Conservation (phyloP, 1,284 basidiomycete genomes). For the Fomes fomentarius region DNA sequence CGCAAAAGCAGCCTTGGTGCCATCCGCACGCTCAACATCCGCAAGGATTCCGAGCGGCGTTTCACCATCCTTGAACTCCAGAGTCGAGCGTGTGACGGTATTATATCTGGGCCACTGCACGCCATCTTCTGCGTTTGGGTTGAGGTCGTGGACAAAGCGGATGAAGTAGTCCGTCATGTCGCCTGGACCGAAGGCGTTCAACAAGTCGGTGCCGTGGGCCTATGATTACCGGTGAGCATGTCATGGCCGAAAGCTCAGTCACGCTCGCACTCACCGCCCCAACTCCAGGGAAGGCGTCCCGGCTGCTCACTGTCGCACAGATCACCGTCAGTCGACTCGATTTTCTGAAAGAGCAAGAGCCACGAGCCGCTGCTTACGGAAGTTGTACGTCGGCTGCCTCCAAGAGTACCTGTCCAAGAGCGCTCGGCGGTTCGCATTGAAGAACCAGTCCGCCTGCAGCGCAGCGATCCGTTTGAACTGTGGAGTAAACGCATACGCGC, state of each 20-base stretch:
- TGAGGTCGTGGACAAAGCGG: no score
- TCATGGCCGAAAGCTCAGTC: no score
- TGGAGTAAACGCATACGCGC: slow-evolving; percentile 44
- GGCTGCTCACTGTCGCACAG: no score
- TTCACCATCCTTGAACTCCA: slow-evolving; percentile 25
- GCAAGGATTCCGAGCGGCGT: slow-evolving; percentile 26
- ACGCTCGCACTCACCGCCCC: no score
- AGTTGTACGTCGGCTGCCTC: slow-evolving; percentile 50
- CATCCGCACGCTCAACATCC: slow-evolving; percentile 34
- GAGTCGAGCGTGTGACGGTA: slow-evolving; percentile 9
- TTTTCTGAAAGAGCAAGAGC: no score
- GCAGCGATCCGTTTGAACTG: slow-evolving; percentile 55
- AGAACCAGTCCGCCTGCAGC: slow-evolving; percentile 49
- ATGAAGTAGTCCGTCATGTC: slow-evolving; percentile 17
- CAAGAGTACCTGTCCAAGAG: slow-evolving; percentile 36
- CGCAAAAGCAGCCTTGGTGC: slow-evolving; percentile 41
- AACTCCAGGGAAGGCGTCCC: no score
- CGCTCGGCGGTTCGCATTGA: slow-evolving; percentile 47
- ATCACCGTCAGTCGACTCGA: no score
- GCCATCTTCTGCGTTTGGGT: slow-evolving; percentile 16
- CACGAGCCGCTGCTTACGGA: slow-evolving; percentile 40
- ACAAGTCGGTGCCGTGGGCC: slow-evolving; percentile 23
- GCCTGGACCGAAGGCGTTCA: slow-evolving; percentile 21
- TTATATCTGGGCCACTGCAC: slow-evolving; percentile 21
- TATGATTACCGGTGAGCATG: background rate